Percentiles rank a stretch among this genome's conserved stretches.
Evolutionary conservation across 1,139 yeast species (phyloP).

Genomic region (Debaryomyces robertsiae): DNA sequence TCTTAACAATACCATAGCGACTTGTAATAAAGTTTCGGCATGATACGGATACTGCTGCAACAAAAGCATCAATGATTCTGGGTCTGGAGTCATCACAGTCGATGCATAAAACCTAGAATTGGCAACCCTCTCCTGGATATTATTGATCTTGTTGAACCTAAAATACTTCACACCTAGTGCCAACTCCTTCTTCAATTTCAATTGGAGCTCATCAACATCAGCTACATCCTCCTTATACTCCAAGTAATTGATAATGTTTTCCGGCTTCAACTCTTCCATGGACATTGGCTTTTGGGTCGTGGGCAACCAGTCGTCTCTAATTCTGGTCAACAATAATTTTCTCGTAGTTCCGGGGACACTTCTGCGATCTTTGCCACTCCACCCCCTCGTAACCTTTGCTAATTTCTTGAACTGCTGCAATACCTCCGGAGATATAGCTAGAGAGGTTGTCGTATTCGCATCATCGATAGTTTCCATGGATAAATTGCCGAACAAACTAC

Average conservation of each 20-base stretch:
- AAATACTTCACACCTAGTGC: conserved; percentile 58
- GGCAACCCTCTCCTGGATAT: conserved; percentile 46
- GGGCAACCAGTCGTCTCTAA: conserved; percentile 84
- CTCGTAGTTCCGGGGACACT: conserved; percentile 73
- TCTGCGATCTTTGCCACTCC: conserved; percentile 81
- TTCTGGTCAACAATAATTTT: conserved; percentile 66
- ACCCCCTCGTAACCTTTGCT: conserved; percentile 67
- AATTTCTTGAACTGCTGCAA: conserved; percentile 63
- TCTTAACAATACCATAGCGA: conserved; percentile 70
- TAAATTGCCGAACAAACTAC: conserved; percentile 70
- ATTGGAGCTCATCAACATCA: conserved; percentile 27
- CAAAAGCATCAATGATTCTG: conserved; percentile 61
- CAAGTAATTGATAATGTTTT: conserved; percentile 42
- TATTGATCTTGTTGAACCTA: conserved; percentile 46
- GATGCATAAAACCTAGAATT: conserved; percentile 67
- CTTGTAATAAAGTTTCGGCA: conserved; percentile 76
- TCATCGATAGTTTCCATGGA: conserved; percentile 71
- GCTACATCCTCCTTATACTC: conserved; percentile 42
- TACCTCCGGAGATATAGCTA: conserved; percentile 66
- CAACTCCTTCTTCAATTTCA: conserved; percentile 46
- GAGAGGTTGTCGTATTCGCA: conserved; percentile 64
- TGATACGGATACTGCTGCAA: conserved; percentile 70
- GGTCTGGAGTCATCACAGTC: conserved; percentile 71
- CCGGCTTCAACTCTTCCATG: conserved; percentile 56
- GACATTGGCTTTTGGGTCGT: conserved; percentile 61